Base-by-base conservation (phyloP, 495 filamentous ascomycete species). In the Antarctomyces pellizariae region DNA sequence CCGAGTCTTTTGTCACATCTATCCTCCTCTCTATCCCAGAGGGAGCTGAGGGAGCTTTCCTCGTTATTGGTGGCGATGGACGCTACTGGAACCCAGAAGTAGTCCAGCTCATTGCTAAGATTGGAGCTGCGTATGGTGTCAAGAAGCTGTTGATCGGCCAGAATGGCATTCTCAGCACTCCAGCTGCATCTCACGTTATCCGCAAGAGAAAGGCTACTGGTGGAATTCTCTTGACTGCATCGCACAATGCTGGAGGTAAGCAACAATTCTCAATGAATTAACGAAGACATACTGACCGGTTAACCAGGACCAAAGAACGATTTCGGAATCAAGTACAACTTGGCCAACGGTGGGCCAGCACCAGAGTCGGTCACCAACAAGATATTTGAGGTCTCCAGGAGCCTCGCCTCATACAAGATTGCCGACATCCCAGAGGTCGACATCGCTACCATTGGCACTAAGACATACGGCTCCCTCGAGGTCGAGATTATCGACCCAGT, bases 301-400 rank as follows among this genome's bases (percentile, higher is more conserved):
- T 2, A 13, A 24, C 15, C 39, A 93, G 83, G 86, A 14, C 89
- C 89, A 25, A 68, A 65, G 33, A 68, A 79, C 47, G 86, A 97
- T 54, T 95, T 95, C 32, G 86, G 86, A 31, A 95, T 97, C 70
- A 97, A 97, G 56, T 97, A 97, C 62, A 97, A 97, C 60, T 60
- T 97, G 26, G 50, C 75, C 42, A 95, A 95, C 46, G 86, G 86
- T 33, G 86, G 80, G 16, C 86, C 86, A 13, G 86, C 86, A 27
- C 86, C 86, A 8, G 86, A 97, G 45, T 67, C 70, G 13, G 76
- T 97, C 32, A 97, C 86, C 33, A 89, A 97, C 64, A 90, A 90
- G 58, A 95, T 97, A 45, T 95, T 62, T 57, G 75, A 80, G 28
- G 64, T 71, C 20, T 77, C 86, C 36, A 92, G 91, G 57, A 65